Percentiles rank a stretch among this genome's conserved stretches.
These are phyloP conservation scores for Oxyria digyna DNA, from an alignment of 148 eudicot genomes.

Conservation along the genomic window DNA sequence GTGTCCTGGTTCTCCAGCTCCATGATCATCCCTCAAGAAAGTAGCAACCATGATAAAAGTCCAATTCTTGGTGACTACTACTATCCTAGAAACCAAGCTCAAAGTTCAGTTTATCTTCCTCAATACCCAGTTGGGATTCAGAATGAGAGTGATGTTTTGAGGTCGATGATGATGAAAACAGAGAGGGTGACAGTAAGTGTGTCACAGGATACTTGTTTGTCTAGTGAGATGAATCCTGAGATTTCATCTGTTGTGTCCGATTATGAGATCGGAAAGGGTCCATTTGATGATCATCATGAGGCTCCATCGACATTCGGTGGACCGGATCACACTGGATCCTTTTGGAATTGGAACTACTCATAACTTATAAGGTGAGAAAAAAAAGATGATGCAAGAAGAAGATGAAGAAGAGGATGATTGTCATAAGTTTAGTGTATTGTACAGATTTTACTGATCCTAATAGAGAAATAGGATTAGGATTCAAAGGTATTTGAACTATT, in stretches of 20 bases:
- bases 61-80: neutral
- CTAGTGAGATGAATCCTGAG: constrained; percentile 26
- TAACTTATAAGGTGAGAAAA: neutral
- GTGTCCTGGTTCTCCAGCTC: constrained; percentile 68
- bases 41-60: neutral
- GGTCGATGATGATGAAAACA: constrained; percentile 17
- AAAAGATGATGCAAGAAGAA: neutral
- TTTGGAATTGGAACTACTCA: constrained; percentile 22
- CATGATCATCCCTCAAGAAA: constrained; percentile 8
- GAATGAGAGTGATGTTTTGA: constrained; percentile 13
- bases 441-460: too few species aligned
- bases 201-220: constrained; percentile 29
- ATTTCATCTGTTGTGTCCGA: constrained; percentile 21
- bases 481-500: neutral
- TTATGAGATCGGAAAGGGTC: constrained; percentile 24
- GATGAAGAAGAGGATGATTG: neutral
- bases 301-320: constrained; percentile 21
- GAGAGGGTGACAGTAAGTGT: constrained; percentile 21
- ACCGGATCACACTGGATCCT: constrained; percentile 5
- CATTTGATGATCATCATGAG: constrained; percentile 23
- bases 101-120: neutral
- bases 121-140: constrained; percentile 23
- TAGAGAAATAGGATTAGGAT: neutral
- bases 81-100: neutral
- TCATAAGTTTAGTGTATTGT: too few species aligned